Evolutionary conservation across 2,329 filamentous ascomycete species (phyloP), one percentile per base, ranked within the genome.

Genomic region (Epichloe festucae): DNA sequence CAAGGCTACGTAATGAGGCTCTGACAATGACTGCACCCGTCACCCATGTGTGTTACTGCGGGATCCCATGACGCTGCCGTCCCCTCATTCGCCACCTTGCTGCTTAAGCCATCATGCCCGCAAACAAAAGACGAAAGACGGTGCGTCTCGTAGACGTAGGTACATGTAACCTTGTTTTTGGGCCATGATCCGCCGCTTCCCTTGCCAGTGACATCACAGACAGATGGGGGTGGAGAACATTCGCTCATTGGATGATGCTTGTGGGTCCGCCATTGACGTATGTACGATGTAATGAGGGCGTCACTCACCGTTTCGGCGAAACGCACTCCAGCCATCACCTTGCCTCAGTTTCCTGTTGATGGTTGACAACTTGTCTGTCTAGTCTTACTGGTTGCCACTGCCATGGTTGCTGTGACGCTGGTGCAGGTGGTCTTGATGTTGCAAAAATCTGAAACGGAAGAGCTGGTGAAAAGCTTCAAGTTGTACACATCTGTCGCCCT

Each of bases 151-250:
- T 4, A 27, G 23, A 23, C 21, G 3, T 23, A 23, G 1, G 5
- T 23, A 27, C 23, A 27, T 2, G 27, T 10, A 45, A 8, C 17
- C 38, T 35, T 40, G 17, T n/a, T 39, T 39, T 23, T 12, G 14
- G 11, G 15, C 10, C 12, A 44, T 43, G 31, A 42, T 47, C 31
- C 34, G 44, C 46, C 35, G 46, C 45, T 52, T 51, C 6, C n/a
- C 14, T 39, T 43, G 23, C 36, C 15, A 7, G 48, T 50, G 48
- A 50, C 52, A 51, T 49, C 45, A 53, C 52, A 31, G 7, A 31
- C 31, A 27, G 17, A 36, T 15, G 3, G 45, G 23, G 34, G 34
- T 40, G 38, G 42, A 27, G 42, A 27, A 27, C 0, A 31, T 34
- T 17, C 5, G 31, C 38, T 39, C 27, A 51, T 36, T 48, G 17